phyloP scores from a whole-genome alignment of 2,329 filamentous ascomycete species.

The Teratosphaeria viscida region DNA sequence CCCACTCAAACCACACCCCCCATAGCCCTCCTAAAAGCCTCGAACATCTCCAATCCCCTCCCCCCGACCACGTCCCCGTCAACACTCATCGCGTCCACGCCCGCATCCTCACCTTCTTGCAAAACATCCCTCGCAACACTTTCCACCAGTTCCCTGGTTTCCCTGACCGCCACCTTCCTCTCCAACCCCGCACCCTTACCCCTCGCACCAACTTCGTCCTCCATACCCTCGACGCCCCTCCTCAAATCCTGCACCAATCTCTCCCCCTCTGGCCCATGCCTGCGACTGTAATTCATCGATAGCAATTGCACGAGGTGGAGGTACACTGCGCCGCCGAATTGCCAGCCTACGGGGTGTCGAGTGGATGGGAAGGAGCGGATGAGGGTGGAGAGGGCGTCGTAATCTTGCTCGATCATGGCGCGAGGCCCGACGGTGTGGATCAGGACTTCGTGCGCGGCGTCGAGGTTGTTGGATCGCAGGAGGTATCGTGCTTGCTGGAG shows the following conservation, averaged over 20 bases:
- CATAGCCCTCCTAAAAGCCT: slow-evolving; percentile 1
- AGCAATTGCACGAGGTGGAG: slow-evolving; percentile 11
- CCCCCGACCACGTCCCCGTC: not conserved
- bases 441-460: slow-evolving; percentile 77
- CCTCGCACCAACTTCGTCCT: slow-evolving; percentile 28
- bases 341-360: slow-evolving; percentile 50
- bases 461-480: slow-evolving; percentile 52
- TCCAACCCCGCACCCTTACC: slow-evolving; percentile 37
- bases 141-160: slow-evolving; percentile 69
- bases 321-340: slow-evolving; percentile 71
- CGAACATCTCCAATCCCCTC: slow-evolving; percentile 1
- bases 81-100: not conserved
- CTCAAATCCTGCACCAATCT: slow-evolving; percentile 19
- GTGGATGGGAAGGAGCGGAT: slow-evolving; percentile 58
- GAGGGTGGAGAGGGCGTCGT: slow-evolving; percentile 55
- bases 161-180: slow-evolving; percentile 61
- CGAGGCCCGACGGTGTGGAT: slow-evolving; percentile 69
- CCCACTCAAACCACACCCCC: not conserved
- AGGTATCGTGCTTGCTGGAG: slow-evolving; percentile 67
- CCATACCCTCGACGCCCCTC: slow-evolving; percentile 29
- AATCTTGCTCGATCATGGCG: slow-evolving; percentile 74
- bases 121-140: slow-evolving; percentile 44
- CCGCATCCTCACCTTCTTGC: not conserved
- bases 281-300: slow-evolving; percentile 17
- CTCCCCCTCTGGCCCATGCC: slow-evolving; percentile 22